These are phyloP conservation scores for Catunica adiposa DNA, from an alignment of 2,329 filamentous ascomycete genomes.

Conservation along the genomic window DNA sequence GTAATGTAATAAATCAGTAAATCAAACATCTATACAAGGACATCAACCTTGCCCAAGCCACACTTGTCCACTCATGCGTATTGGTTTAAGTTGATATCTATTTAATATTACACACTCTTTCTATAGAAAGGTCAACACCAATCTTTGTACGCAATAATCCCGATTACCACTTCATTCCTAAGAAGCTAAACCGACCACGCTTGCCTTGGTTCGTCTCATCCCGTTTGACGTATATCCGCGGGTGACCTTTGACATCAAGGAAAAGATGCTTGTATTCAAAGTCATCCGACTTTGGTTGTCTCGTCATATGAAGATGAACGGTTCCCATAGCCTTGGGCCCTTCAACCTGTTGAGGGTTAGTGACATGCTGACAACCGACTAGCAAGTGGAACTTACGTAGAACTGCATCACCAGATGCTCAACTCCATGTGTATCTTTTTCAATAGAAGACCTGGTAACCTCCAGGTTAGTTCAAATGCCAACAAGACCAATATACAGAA, in stretches of 20 bases:
- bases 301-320: constrained; percentile 64
- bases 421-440: constrained; percentile 12
- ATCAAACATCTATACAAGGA: too few relatives aligned
- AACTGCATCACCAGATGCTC: constrained; percentile 75
- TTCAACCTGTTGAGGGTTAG: constrained; percentile 40
- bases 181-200: constrained; percentile 35
- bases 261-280: constrained; percentile 68
- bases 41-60: too few relatives aligned
- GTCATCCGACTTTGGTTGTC: constrained; percentile 43
- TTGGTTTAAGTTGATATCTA: not conserved
- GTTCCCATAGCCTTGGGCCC: constrained; percentile 58
- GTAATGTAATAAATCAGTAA: too few relatives aligned
- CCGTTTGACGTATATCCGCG: constrained; percentile 49
- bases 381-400: constrained; percentile 36
- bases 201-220: constrained; percentile 23
- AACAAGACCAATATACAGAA: not conserved
- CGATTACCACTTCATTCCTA: constrained; percentile 41
- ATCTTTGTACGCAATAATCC: not conserved
- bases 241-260: constrained; percentile 59
- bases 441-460: constrained; percentile 12
- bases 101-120: constrained; percentile 4
- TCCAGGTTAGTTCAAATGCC: not conserved
- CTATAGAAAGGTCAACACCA: not conserved
- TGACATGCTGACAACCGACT: not conserved
- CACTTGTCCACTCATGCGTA: not conserved